Base-by-base conservation (phyloP, 2,329 filamentous ascomycete genomes). In the Emericellopsis cladophorae region DNA sequence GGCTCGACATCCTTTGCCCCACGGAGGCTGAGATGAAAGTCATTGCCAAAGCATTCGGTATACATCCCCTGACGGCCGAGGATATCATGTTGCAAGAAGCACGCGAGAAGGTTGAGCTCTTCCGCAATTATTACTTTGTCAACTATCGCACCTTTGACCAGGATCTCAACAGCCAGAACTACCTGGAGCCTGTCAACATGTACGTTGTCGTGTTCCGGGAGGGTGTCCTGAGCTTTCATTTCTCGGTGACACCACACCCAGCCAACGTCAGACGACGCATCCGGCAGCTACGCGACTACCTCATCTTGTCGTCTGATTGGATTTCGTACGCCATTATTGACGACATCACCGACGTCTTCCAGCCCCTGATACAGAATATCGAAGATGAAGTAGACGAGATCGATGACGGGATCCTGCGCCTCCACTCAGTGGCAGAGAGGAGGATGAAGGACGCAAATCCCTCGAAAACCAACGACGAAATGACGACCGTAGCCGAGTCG, bases 141-240 rank as follows among this genome's bases (percentile, higher is more conserved):
- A 96, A 95, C 59, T 98, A 98, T 60, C 84, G 92, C 14, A 93
- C 88, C 1, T 98, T 98, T 55, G 92, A 98, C 57, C 92, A 96
- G 58, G 92, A 98, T 55, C 78, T 79, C 45, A 82, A 81, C 50
- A 94, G 81, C 56, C 85, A 92, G 43, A 81, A 93, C 54, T 95
- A 93, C 57, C 72, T 98, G 36, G 87, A 96, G 51, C 90, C 92
- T 1, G 84, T 98, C 54, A 95, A 96, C 61, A 87, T 98, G 74
- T 98, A 96, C 54, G 84, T 95, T 31, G 83, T 96, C 8, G 92
- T 98, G 9, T 98, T 98, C 67, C 79, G 89, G 11, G 88, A 96
- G 57, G 92, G 92, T 21, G 84, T 98, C 8, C 75, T 98, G 46
- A 95, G 84, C 53, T 98, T 98, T 65, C 92, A 98, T 59, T 95